A percentile compares a stretch with the other conserved stretches of the same genome.
Conservation (phyloP, 1,139 yeast genomes). For the Zygosaccharomyces pseudobailii region DNA sequence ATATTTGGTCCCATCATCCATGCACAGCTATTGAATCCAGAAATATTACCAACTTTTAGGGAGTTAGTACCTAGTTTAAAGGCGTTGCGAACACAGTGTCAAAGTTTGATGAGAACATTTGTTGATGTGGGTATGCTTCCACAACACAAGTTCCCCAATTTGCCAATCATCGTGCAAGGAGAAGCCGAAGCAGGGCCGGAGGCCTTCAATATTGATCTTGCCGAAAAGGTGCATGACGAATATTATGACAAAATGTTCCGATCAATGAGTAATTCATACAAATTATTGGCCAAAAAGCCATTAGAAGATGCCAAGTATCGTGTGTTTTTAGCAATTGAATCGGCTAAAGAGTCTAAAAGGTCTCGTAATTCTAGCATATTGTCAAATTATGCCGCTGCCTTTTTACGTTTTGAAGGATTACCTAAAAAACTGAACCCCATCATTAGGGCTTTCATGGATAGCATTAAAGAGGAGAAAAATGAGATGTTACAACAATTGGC, state of each 20-base stretch:
- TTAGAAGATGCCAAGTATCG: slow-evolving; percentile 76
- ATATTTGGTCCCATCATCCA: slow-evolving; percentile 38
- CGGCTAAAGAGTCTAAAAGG: slow-evolving; percentile 53
- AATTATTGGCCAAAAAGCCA: slow-evolving; percentile 67
- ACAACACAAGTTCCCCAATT: slow-evolving; percentile 69
- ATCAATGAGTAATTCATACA: slow-evolving; percentile 62
- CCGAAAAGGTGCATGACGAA: slow-evolving; percentile 63
- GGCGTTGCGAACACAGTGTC: slow-evolving; percentile 82
- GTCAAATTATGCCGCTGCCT: slow-evolving; percentile 73
- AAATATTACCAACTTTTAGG: slow-evolving; percentile 54
- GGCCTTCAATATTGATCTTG: slow-evolving; percentile 78
- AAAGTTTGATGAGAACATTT: slow-evolving; percentile 74
- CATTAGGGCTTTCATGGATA: slow-evolving; percentile 89
- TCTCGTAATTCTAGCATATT: slow-evolving; percentile 60
- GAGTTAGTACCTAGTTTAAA: slow-evolving; percentile 85
- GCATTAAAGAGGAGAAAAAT: slow-evolving; percentile 73
- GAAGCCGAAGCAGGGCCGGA: slow-evolving; percentile 93
- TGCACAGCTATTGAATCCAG: slow-evolving; percentile 44
- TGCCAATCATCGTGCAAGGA: slow-evolving; percentile 90
- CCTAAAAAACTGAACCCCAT: slow-evolving; percentile 87
- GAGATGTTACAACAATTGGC: slow-evolving; percentile 63
- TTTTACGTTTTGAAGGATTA: slow-evolving; percentile 53
- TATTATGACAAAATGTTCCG: slow-evolving; percentile 63
- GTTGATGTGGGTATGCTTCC: slow-evolving; percentile 71
- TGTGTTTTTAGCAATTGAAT: slow-evolving; percentile 60